Evolutionary conservation across 176 grass and related monocot genomes (phyloP).

Genomic region (Coix lacrymajobi): DNA sequence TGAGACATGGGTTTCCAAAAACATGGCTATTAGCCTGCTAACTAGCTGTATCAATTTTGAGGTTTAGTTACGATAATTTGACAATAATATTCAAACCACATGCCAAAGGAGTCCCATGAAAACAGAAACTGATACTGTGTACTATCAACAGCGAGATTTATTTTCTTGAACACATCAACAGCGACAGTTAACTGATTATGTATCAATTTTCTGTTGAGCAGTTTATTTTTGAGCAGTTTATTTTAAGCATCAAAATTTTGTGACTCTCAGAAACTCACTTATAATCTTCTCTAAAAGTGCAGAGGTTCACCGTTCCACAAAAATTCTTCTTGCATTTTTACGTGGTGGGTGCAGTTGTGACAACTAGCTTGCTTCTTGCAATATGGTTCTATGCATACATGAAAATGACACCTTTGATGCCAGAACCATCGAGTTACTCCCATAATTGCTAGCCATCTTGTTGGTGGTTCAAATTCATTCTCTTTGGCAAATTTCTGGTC

Average conservation of each 20-base stretch:
- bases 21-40: neutral
- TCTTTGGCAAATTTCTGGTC: conserved; percentile 46
- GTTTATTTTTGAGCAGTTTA: no score
- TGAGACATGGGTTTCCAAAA: neutral
- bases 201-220: neutral
- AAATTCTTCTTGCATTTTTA: conserved; percentile 98
- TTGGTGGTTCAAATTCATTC: conserved; percentile 63
- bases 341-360: conserved; percentile 44
- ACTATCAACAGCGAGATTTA: neutral
- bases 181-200: neutral
- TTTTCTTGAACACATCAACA: neutral
- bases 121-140: neutral
- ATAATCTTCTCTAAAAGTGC: conserved; percentile 28
- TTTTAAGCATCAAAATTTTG: neutral
- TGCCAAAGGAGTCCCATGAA: neutral
- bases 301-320: conserved; percentile 91
- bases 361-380: conserved; percentile 57
- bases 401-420: conserved; percentile 56
- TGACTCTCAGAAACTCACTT: neutral
- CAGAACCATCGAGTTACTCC: conserved; percentile 59
- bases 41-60: neutral
- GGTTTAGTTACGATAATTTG: neutral
- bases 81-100: neutral
- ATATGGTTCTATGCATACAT: conserved; percentile 85
- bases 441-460: conserved; percentile 67